Percentiles rank a stretch among this genome's conserved stretches.
Evolutionary conservation across 2,329 filamentous ascomycete genomes (phyloP).

Genomic region (Penicillium sumatraense): DNA sequence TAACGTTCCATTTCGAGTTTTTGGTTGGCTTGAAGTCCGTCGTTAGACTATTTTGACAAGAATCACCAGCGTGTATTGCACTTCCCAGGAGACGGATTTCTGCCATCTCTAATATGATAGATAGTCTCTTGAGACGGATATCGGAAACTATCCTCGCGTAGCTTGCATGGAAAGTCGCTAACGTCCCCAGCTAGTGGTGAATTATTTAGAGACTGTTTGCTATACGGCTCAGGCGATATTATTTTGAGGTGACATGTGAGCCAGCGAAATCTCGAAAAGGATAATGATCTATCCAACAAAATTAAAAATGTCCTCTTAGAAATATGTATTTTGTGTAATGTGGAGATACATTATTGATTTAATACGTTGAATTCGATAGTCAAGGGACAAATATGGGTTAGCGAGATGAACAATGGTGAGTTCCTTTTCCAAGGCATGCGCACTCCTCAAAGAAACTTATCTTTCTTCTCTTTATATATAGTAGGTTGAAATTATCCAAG

Average conservation of each 20-base stretch:
- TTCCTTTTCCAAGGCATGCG: neutral
- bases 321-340: neutral
- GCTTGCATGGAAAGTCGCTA: constrained; percentile 81
- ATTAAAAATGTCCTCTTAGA: neutral
- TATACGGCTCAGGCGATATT: constrained; percentile 67
- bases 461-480: neutral
- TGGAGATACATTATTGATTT: neutral
- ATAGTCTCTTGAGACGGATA: constrained; percentile 57
- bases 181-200: constrained; percentile 65
- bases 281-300: neutral
- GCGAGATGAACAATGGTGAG: neutral
- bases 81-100: constrained; percentile 68
- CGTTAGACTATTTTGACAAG: constrained; percentile 84
- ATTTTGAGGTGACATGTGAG: constrained; percentile 78
- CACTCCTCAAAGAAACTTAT: neutral
- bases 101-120: constrained; percentile 68
- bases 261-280: constrained; percentile 44
- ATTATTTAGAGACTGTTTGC: constrained; percentile 58
- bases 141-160: constrained; percentile 44
- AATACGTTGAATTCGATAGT: neutral
- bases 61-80: constrained; percentile 85
- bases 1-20: constrained; percentile 78
- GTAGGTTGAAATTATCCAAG: neutral
- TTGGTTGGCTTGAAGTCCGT: constrained; percentile 72
- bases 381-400: neutral